phyloP scores from a whole-genome alignment of 176 grass and related monocot genomes.

The Metroxylon sagu region DNA sequence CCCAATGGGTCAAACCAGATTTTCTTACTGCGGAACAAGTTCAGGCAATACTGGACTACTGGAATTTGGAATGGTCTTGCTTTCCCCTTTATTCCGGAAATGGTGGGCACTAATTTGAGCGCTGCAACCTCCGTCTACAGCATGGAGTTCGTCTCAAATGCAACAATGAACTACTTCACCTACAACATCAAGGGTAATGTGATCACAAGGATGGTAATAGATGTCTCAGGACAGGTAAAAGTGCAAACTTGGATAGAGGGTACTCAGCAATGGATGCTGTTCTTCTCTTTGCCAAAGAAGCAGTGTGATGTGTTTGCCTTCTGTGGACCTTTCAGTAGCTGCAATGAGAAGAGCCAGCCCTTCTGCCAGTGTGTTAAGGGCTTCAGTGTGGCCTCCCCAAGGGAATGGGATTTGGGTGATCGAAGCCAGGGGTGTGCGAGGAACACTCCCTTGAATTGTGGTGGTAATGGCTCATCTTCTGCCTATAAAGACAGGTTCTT shows the following conservation, averaged over 20 bases:
- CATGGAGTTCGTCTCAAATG: background rate
- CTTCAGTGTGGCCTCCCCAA: constrained; percentile 34
- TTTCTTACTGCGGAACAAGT: constrained; percentile 63
- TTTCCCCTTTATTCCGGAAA: constrained; percentile 54
- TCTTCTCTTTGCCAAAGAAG: constrained; percentile 30
- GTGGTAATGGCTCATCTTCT: constrained; percentile 22
- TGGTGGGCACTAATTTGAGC: constrained; percentile 22
- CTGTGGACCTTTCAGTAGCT: constrained; percentile 63
- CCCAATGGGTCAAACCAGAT: constrained; percentile 46
- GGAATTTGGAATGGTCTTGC: constrained; percentile 34
- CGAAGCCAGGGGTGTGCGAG: constrained; percentile 48
- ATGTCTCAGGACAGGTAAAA: constrained; percentile 1
- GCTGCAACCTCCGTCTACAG: constrained; percentile 36
- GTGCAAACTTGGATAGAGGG: background rate
- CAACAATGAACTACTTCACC: constrained; percentile 3
- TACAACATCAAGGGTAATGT: constrained; percentile 2
- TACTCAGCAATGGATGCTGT: background rate
- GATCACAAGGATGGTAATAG: constrained; percentile 22
- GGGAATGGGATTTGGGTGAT: constrained; percentile 44
- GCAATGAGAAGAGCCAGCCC: constrained; percentile 23
- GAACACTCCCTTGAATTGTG: constrained; percentile 43
- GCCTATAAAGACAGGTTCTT: constrained; percentile 51
- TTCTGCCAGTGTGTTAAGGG: constrained; percentile 58
- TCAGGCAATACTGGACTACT: constrained; percentile 36
- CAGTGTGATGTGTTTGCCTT: constrained; percentile 53